phyloP scores from a whole-genome alignment of 352 stramenopile genomes.

The Blastocystis sp. region DNA sequence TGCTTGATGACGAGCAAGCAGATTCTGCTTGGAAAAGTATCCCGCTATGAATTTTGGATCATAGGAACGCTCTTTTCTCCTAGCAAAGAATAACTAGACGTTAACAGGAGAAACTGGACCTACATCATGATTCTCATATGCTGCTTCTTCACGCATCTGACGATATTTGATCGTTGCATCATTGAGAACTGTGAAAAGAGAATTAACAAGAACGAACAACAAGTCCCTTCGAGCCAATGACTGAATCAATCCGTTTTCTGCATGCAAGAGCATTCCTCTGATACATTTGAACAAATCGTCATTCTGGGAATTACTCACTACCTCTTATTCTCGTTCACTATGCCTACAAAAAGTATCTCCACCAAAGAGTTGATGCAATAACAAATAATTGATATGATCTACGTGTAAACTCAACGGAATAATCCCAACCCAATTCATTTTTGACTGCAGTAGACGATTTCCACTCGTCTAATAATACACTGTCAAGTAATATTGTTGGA shows the following conservation, averaged over 20 bases:
- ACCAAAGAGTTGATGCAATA: background rate
- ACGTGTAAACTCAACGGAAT: background rate
- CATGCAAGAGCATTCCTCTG: background rate
- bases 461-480: slow-evolving; percentile 5
- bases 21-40: slow-evolving; percentile 15
- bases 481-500: background rate
- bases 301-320: slow-evolving; percentile 32
- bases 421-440: slow-evolving; percentile 13
- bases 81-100: slow-evolving; percentile 32
- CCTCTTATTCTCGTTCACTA: background rate
- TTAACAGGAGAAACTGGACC: background rate
- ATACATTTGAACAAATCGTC: background rate
- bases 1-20: slow-evolving; percentile 5
- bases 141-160: slow-evolving; percentile 35
- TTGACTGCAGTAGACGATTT: background rate
- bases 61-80: slow-evolving; percentile 10
- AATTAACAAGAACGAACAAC: background rate
- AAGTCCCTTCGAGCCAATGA: background rate
- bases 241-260: background rate
- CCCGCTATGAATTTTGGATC: slow-evolving; percentile 46
- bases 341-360: background rate
- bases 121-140: slow-evolving; percentile 40
- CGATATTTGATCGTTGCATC: slow-evolving; percentile 12
- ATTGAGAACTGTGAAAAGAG: background rate
- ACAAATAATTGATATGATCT: slow-evolving; percentile 47